Evolutionary conservation across 1,284 basidiomycete genomes (phyloP), one percentile per base, ranked within the genome.

Genomic region (Trichosporon asahii): DNA sequence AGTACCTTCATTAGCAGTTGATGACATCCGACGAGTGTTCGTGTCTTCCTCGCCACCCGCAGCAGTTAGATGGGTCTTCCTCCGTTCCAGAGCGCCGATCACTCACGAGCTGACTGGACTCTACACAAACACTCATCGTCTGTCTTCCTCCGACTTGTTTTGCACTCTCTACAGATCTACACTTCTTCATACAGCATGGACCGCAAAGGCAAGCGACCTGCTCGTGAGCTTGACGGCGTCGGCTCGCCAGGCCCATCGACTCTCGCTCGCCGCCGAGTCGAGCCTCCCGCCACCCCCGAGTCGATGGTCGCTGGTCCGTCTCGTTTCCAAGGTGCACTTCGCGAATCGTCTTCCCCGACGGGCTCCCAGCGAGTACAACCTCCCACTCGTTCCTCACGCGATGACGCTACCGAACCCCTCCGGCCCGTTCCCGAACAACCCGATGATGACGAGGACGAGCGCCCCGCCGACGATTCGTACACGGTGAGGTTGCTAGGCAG

Each of bases 181-280:
- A n/a, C n/a, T n/a, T n/a, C n/a, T n/a, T n/a, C n/a, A n/a, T 33
- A 25, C 60, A 33, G 11, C 27, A 67, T 68, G 67, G 31, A 29
- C 29, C 46, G 57, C 29, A 29, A 64, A 6, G 64, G 64, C 23
- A 63, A 63, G n/a, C 46, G 31, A 37, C 21, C 55, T n/a, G 61
- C 21, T 11, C 44, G 64, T 12, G 27, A 53, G 27, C 9, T 55
- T 12, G 61, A 68, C 61, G 23, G 46, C 18, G 15, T 21, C 6
- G 57, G 57, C 14, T 33, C 57, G 18, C 57, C 57, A 2, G 57
- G 29, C 5, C 57, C 57, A 6, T n/a, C 57, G 8, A 18, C 57
- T 4, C 27, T 27, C 3, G 29, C 57, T 29, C 57, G 57, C 8
- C 57, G 29, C 29, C 3, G 57, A 31, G 15, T 61, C 18, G 27